Evolutionary conservation across 2,329 filamentous ascomycete species (phyloP), one percentile per base, ranked within the genome.

Genomic region (Fusarium oligoseptatum): DNA sequence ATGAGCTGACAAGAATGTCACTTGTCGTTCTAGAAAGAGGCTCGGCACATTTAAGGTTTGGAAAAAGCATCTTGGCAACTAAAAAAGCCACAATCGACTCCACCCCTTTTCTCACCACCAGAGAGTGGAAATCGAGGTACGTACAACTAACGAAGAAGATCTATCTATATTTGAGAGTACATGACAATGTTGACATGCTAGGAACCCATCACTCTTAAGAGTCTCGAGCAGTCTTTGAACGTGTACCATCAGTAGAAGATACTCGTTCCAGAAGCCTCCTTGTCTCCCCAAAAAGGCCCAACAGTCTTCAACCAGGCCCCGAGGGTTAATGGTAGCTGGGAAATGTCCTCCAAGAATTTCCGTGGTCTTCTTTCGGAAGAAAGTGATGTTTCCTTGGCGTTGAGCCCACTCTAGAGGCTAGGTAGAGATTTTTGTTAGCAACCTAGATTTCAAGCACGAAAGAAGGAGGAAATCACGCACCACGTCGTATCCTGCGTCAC

Each of bases 271-370:
- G 63, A 65, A 65, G 22, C 29, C 11, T 45, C n/a, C 17, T 37
- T 60, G 8, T 65, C 39, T 12, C 63, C 39, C 63, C 63, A 65
- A 50, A 50, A 65, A 64, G 7, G 52, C 39, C 63, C 63, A 65
- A 6, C 52, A 65, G 22, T 60, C 63, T 20, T 65, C 52, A 20
- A 37, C 63, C 3, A 65, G 52, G 29, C 29, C 45, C 24, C n/a
- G 36, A 20, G 63, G 52, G 20, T 60, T 65, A 22, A 65, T 10
- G 12, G 48, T 48, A 32, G 63, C 63, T 14, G 63, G 63, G n/a
- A 65, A 65, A 22, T 65, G 63, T 4, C 63, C 63, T 11, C 63
- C 63, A 22, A 65, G 52, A 37, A 50, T 24, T 17, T 50, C 52
- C 5, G 39, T 2, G 15, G 29, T 22, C 39, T 65, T 65, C 29